Base-by-base conservation (phyloP, 129 eudicot species). In the Saposhnikovia divaricata region DNA sequence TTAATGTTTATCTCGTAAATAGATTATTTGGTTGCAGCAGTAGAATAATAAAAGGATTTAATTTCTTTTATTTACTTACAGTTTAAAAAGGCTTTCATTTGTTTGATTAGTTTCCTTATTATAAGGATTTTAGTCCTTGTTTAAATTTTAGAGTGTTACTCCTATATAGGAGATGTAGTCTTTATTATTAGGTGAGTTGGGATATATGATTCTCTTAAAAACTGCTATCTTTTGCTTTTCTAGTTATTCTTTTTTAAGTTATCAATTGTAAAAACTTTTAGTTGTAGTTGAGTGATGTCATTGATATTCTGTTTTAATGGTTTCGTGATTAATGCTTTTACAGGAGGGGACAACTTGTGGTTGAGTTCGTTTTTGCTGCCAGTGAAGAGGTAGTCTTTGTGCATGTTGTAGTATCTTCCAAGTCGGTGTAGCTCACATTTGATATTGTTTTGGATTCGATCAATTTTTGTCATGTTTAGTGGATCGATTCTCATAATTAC, bases 301-400 rank as follows among this genome's bases (percentile, higher is more conserved):
- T 40, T 72, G 53, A 73, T 73, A 21, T 43, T 12, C 12, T 21
- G 55, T 31, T 84, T n/a, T 77, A 21, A 76, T 79, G 61, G 78
- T 80, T 63, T 71, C 71, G 21, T 57, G 74, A 16, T 75, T 71
- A 59, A 31, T 85, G 77, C 50, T 63, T 78, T 82, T n/a, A n/a
- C n/a, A n/a, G n/a, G n/a, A n/a, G n/a, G n/a, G n/a, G n/a, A n/a
- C n/a, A n/a, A n/a, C n/a, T 92, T 16, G 91, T 93, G 79, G 88
- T 87, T 84, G 98, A 95, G 83, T 95, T 92, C 80, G 78, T 92
- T 75, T 95, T 95, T 83, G 87, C 97, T 21, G 98, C 97, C 74
- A 95, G 92, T 0, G 98, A 95, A 81, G 98, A 95, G 78, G 90
- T 91, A 34, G 83, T 95, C 48, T 95, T 86, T 75, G 96, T 95